phyloP scores from a whole-genome alignment of 352 stramenopile genomes.

The Globisporangium middletonii region DNA sequence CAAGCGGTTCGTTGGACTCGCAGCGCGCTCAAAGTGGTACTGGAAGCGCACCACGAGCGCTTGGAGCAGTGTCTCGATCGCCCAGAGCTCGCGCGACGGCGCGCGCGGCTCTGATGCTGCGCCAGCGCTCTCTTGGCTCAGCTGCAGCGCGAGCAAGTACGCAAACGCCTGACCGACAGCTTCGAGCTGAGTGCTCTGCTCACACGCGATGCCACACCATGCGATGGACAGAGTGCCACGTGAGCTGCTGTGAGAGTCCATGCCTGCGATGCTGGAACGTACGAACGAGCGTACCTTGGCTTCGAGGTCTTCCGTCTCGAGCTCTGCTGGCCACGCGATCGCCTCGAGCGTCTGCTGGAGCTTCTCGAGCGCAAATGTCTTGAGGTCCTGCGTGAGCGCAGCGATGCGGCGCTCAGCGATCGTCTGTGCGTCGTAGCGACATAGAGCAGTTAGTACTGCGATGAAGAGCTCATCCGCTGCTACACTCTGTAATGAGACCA shows the following conservation, averaged over 20 bases:
- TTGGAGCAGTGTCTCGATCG: slow-evolving; percentile 56
- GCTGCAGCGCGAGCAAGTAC: slow-evolving; percentile 53
- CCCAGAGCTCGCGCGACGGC: slow-evolving; percentile 34
- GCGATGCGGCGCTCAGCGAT: slow-evolving; percentile 40
- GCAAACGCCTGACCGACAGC: slow-evolving; percentile 35
- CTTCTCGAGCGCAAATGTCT: slow-evolving; percentile 46
- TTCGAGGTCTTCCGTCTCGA: slow-evolving; percentile 24
- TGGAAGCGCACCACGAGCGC: slow-evolving; percentile 53
- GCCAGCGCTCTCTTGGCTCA: slow-evolving; percentile 19
- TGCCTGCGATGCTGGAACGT: not conserved
- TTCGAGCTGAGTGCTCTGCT: slow-evolving; percentile 9
- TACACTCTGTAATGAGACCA: slow-evolving; percentile 1
- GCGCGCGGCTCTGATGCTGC: no score
- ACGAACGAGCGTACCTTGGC: slow-evolving; percentile 18
- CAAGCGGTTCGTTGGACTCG: slow-evolving; percentile 65
- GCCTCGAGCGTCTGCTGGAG: slow-evolving; percentile 33
- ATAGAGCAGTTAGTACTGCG: not conserved
- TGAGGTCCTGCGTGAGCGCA: slow-evolving; percentile 39
- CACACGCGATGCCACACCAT: not conserved
- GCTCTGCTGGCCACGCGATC: slow-evolving; percentile 42
- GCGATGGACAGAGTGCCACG: not conserved
- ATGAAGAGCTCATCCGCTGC: no score
- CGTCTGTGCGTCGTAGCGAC: slow-evolving; percentile 15
- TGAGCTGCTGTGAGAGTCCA: not conserved
- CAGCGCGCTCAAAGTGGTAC: slow-evolving; percentile 65